Base-by-base conservation (phyloP, 495 filamentous ascomycete species). In the Talaromyces trachyspermus region DNA sequence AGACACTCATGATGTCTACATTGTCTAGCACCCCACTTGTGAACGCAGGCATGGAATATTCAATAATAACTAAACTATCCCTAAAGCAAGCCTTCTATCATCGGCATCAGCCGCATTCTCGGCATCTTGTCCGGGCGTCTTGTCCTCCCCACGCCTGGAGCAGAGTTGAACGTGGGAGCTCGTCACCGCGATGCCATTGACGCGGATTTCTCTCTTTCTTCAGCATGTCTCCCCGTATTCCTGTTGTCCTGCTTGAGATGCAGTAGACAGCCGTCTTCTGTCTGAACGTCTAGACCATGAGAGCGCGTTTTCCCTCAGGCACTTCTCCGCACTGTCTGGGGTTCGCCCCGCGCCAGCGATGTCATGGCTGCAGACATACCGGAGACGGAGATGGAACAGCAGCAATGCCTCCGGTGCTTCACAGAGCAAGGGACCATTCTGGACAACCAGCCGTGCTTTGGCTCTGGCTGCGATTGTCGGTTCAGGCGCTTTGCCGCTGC, bases 391-490 rank as follows among this genome's bases (percentile, higher is more conserved):
- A 23, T 45, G 42, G 42, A 46, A 36, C 19, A 46, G 44, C 17
- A 46, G 44, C 20, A 19, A 20, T 43, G 15, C 22, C 15, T 50
- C 41, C 35, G 22, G 24, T 7, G 43, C 25, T 27, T 12, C 17
- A 11, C 14, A 18, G 14, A 19, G 2, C 10, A 25, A 11, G 15
- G 30, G 22, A 18, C 1, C 42, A 1, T 64, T 57, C n/a, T 66
- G 69, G 68, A 57, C 58, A 2, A 55, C 60, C 2, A 44, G 50
- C 23, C 57, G 58, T 25, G 61, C 61, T 10, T 30, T 69, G 14
- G 43, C 71, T 30, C 43, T 58, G 38, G 66, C 66, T 25, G 56
- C 58, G 12, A 63, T 62, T 27, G 66, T 61, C 11, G 63, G 66
- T 18, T 49, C 66, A 8, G 66, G 67, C 10, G 54, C 56, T n/a